Percentiles rank a stretch among this genome's conserved stretches.
phyloP scores from a whole-genome alignment of 768 basidiomycete genomes.

The Russula sp. region DNA sequence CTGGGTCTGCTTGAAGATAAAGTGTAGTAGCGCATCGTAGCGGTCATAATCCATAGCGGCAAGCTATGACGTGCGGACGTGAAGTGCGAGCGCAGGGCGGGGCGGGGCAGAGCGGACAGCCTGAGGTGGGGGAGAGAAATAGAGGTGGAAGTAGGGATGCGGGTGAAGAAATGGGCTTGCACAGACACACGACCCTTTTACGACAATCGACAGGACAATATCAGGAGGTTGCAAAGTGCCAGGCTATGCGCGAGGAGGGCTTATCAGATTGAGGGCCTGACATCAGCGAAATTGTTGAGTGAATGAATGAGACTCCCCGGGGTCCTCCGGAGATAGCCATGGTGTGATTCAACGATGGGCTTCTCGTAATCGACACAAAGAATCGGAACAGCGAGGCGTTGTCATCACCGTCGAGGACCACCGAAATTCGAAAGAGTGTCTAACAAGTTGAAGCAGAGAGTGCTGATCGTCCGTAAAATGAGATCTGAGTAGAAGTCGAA shows the following conservation, averaged over 20 bases:
- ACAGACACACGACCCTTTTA: constrained; percentile 20
- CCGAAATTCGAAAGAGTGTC: background rate
- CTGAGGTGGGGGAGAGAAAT: background rate
- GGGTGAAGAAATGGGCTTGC: background rate
- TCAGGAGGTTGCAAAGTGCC: background rate
- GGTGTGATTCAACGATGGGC: no score
- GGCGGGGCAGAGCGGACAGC: no score
- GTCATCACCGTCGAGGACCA: background rate
- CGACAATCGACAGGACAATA: constrained; percentile 1
- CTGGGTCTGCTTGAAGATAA: constrained; percentile 47
- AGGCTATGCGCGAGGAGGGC: background rate
- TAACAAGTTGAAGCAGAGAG: background rate
- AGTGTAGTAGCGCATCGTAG: constrained; percentile 45
- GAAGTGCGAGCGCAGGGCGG: background rate
- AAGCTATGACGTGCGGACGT: background rate
- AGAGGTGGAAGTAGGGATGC: constrained; percentile 1
- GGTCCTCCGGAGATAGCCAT: constrained; percentile 3
- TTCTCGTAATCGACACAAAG: background rate
- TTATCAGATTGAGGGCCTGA: constrained; percentile 2
- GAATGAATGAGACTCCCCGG: constrained; percentile 1
- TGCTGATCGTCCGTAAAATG: background rate
- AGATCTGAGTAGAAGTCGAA: background rate
- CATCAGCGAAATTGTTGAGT: background rate
- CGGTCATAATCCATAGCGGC: constrained; percentile 42
- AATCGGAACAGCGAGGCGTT: background rate